phyloP scores from a whole-genome alignment of 2,329 filamentous ascomycete species.

The Pseudocercospora vitis region DNA sequence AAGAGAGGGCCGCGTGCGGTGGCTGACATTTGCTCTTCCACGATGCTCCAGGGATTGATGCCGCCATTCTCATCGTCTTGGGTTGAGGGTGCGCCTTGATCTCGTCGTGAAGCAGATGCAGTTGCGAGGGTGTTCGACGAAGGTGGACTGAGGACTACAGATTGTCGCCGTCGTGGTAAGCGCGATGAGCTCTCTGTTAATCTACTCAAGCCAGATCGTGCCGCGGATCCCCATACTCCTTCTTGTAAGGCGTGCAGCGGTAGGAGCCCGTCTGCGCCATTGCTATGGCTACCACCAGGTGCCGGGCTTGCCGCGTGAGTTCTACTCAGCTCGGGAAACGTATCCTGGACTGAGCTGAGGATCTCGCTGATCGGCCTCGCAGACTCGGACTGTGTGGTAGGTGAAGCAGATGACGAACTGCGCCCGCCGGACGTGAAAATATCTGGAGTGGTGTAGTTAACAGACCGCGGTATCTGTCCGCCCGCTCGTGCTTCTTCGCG shows the following conservation, averaged over 20 bases:
- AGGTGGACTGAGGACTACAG: constrained; percentile 41
- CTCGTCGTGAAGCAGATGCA: constrained; percentile 11
- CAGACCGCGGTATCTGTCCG: constrained; percentile 40
- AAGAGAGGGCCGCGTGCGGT: constrained; percentile 39
- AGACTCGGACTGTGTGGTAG: constrained; percentile 18
- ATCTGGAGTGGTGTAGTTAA: constrained; percentile 45
- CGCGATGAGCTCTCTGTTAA: constrained; percentile 26
- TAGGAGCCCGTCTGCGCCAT: constrained; percentile 16
- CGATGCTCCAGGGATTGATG: constrained; percentile 50
- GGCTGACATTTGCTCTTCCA: constrained; percentile 46
- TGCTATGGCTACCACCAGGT: constrained; percentile 12
- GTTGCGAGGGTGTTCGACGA: constrained; percentile 15
- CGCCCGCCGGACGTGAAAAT: constrained; percentile 29
- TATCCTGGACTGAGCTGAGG: constrained; percentile 30
- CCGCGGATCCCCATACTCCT: constrained; percentile 15
- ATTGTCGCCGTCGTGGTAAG: constrained; percentile 43
- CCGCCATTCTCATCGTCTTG: constrained; percentile 30
- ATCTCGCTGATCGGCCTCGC: constrained; percentile 30
- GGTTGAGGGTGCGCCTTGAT: neutral
- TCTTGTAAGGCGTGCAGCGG: constrained; percentile 20
- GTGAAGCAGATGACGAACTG: constrained; percentile 18
- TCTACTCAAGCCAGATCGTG: constrained; percentile 18
- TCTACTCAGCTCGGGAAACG: constrained; percentile 33
- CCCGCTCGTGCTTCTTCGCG: constrained; percentile 44
- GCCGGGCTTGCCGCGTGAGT: constrained; percentile 26